These are phyloP conservation scores for Puccinia horiana DNA, from an alignment of 1,284 basidiomycete species.

Conservation along the genomic window DNA sequence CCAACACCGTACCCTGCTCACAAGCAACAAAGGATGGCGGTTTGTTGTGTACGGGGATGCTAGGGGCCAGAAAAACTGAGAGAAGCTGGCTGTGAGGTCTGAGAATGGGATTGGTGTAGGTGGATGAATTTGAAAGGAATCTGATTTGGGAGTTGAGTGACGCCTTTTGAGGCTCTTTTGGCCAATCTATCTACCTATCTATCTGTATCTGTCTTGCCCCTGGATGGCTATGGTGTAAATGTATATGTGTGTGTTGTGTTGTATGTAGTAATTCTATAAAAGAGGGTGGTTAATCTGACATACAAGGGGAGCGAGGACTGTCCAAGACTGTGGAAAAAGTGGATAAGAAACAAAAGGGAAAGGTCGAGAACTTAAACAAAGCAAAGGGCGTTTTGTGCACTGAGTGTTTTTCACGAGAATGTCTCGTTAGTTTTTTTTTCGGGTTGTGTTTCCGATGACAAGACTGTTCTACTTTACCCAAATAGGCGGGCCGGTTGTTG, in stretches of 20 bases:
- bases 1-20: background rate
- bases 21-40: background rate
- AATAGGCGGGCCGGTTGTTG: background rate
- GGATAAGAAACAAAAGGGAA: background rate
- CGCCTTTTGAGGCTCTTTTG: background rate
- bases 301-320: background rate
- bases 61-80: background rate
- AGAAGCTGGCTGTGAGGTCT: background rate
- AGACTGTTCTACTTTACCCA: background rate
- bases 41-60: background rate
- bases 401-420: background rate
- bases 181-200: constrained; percentile 3
- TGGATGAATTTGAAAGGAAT: constrained; percentile 10
- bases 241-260: background rate
- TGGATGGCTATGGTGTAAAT: constrained; percentile 17
- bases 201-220: constrained; percentile 19
- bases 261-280: background rate
- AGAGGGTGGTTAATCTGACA: background rate
- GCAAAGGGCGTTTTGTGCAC: background rate
- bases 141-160: background rate
- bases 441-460: background rate
- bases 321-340: background rate
- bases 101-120: background rate
- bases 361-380: background rate
- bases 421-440: background rate